Evolutionary conservation across 352 stramenopile species (phyloP), one percentile per base, ranked within the genome.

Genomic region (Phytophthora lateralis): DNA sequence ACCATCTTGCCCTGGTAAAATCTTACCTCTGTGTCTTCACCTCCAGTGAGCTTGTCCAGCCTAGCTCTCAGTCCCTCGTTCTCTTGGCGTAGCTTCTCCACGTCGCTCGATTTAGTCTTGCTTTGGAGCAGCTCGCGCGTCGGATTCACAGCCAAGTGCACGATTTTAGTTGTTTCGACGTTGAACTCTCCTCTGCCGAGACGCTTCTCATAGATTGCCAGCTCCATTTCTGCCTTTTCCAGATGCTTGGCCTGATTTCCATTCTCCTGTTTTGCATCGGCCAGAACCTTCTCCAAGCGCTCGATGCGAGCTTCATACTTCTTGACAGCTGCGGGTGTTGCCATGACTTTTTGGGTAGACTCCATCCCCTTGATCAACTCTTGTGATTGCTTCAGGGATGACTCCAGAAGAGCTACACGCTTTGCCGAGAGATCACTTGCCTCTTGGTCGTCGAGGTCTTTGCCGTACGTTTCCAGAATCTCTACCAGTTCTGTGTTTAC

Each of bases 131-230:
- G 54, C 46, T 93, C 81, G 14, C 74, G 75, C 20, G 85, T 90
- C n/a, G 87, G 87, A 30, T 96, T 96, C 12, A 93, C 68, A n/a
- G 85, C 69, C 30, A 95, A 63, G 62, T 96, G 88, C 9, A 96
- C 74, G n/a, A 96, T 88, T 60, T 96, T 96, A 24, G 85, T 95
- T 15, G 77, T 93, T 35, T 86, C 71, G 8, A 78, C 57, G 48
- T 96, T 95, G 59, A 89, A 91, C 44, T 93, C 85, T 32, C 86
- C 87, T 48, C 73, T 67, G 20, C 82, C 87, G 17, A 94, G 66
- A 2, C 85, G 80, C 32, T 88, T 89, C 57, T 96, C 85, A 32
- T 89, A 78, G 18, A 82, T 56, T 1, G 73, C 77, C 8, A 88
- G 71, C 39, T 91, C 76, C 54, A 75, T 79, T 58, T 94, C 81